Conservation (phyloP, 768 basidiomycete genomes). For the Roridomyces roridus region DNA sequence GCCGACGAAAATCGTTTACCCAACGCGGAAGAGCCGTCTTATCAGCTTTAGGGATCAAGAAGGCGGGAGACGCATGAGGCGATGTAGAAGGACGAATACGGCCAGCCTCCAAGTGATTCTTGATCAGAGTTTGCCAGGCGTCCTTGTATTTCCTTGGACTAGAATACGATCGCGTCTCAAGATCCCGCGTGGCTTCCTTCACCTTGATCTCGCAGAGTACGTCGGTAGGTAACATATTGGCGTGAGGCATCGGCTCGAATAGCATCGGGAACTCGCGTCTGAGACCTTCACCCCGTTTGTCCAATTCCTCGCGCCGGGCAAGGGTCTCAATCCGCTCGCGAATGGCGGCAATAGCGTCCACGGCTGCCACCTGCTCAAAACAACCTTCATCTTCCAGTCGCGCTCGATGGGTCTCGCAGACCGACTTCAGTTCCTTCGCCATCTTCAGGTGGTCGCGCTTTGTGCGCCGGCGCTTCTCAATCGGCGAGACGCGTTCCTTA, state of each 20-base stretch:
- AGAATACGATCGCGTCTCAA: conserved; percentile 26
- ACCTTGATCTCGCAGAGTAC: conserved; percentile 24
- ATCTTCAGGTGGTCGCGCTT: background rate
- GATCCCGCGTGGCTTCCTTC: conserved; percentile 24
- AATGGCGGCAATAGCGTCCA: background rate
- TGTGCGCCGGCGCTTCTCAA: background rate
- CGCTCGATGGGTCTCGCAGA: background rate
- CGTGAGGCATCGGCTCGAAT: conserved; percentile 28
- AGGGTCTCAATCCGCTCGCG: background rate
- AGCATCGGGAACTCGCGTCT: conserved; percentile 19
- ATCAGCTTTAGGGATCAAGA: conserved; percentile 43
- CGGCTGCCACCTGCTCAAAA: background rate
- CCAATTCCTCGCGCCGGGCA: background rate
- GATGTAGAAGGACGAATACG: conserved; percentile 33
- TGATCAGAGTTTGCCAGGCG: conserved; percentile 32
- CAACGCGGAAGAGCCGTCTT: conserved; percentile 34
- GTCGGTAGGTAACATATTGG: conserved; percentile 22
- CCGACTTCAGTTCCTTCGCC: background rate
- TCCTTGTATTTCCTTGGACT: conserved; percentile 37
- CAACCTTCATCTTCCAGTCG: background rate
- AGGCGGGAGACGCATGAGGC: conserved; percentile 38
- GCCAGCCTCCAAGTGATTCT: conserved; percentile 36
- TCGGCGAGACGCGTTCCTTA: too few species aligned
- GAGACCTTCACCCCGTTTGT: background rate
- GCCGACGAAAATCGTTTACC: conserved; percentile 39